Evolutionary conservation across 306 rosid genomes (phyloP).

Genomic region (Cicer arietinum): DNA sequence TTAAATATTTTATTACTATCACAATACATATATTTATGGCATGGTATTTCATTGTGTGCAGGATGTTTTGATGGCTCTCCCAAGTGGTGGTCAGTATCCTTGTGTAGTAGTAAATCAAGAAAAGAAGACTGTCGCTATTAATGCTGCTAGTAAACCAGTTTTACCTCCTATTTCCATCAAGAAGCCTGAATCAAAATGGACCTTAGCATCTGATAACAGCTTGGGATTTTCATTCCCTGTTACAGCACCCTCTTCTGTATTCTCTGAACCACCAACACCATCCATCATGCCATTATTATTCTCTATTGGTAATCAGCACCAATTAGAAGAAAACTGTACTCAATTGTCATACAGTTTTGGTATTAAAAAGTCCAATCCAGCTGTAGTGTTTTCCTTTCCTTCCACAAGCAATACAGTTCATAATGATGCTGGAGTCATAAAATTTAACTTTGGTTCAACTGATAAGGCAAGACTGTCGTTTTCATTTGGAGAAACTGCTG

Average conservation of each 20-base stretch:
- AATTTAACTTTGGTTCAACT: conserved; percentile 75
- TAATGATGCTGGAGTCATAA: conserved; percentile 54
- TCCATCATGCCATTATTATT: conserved; percentile 65
- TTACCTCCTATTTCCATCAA: conserved; percentile 68
- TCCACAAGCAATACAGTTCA: conserved; percentile 61
- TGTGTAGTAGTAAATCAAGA: conserved; percentile 42
- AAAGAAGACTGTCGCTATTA: conserved; percentile 44
- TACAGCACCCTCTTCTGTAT: conserved; percentile 58
- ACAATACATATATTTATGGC: not conserved
- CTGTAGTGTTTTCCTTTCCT: conserved; percentile 71
- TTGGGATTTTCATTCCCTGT: conserved; percentile 83
- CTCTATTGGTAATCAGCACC: conserved; percentile 48
- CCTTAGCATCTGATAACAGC: conserved; percentile 55
- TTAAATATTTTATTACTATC: not conserved
- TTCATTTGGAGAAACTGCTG: conserved; percentile 57
- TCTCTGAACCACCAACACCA: conserved; percentile 84
- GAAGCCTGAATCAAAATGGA: conserved; percentile 70
- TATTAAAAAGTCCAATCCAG: conserved; percentile 52
- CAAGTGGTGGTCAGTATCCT: conserved; percentile 40
- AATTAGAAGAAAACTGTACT: conserved; percentile 46
- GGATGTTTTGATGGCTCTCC: conserved; percentile 51
- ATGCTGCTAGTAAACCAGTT: conserved; percentile 57
- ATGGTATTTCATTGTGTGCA: conserved; percentile 45
- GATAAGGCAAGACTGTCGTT: conserved; percentile 60
- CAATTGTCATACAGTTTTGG: conserved; percentile 69